These are phyloP conservation scores for Solanum microdontum DNA, from an alignment of 257 asterid species.

Conservation along the genomic window DNA sequence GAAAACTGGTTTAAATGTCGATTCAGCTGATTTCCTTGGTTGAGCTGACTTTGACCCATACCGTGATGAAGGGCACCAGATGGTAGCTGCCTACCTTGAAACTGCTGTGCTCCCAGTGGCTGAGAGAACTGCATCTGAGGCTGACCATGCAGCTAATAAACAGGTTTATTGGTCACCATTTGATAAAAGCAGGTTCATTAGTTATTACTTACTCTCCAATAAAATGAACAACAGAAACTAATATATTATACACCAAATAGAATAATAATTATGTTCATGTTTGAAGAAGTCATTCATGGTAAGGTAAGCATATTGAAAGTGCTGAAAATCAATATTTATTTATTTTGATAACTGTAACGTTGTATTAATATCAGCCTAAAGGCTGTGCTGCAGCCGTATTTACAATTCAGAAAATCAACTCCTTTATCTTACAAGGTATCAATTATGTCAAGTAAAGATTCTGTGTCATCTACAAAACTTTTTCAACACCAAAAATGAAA, in stretches of 20 bases:
- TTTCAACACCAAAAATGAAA: not conserved
- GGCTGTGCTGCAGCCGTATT: not conserved
- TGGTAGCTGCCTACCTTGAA: conserved; percentile 71
- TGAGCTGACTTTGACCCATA: conserved; percentile 64
- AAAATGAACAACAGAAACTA: too few relatives aligned
- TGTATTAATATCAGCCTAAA: not conserved
- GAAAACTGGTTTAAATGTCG: conserved; percentile 84
- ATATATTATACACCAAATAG: not conserved
- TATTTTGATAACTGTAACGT: not conserved
- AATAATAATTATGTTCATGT: not conserved
- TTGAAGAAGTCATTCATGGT: not conserved
- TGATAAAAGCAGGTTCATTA: not conserved
- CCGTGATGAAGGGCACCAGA: conserved; percentile 69
- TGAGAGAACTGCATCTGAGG: conserved; percentile 91
- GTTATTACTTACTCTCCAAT: not conserved
- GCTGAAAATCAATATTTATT: not conserved
- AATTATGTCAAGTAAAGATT: not conserved
- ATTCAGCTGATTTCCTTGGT: conserved; percentile 86
- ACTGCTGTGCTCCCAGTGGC: conserved; percentile 68
- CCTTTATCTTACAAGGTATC: not conserved
- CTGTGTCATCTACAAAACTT: not conserved
- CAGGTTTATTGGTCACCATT: not conserved
- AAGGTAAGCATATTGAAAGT: not conserved
- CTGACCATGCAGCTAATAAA: conserved; percentile 69
- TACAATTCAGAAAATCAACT: not conserved